phyloP scores from a whole-genome alignment of 2,329 filamentous ascomycete genomes.

The Dothidotthia symphoricarpi region DNA sequence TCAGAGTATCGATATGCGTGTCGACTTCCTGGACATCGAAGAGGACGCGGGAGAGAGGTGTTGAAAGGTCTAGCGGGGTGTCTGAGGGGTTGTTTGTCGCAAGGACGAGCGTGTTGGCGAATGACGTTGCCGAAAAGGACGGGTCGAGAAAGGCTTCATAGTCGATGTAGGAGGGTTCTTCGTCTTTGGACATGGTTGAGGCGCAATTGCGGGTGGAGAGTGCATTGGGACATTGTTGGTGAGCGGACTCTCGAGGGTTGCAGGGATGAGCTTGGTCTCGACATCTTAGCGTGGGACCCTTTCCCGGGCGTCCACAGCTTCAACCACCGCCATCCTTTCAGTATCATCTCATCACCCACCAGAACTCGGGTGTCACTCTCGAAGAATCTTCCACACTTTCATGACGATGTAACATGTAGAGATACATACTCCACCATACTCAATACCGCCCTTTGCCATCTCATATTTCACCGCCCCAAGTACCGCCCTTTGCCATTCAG shows the following conservation, averaged over 20 bases:
- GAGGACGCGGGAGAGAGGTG: constrained; percentile 85
- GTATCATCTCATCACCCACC: background rate
- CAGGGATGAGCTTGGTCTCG: too few species aligned
- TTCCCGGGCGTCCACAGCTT: constrained; percentile 1
- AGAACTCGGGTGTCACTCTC: too few species aligned
- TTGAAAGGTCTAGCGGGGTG: constrained; percentile 86
- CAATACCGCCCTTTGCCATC: too few species aligned
- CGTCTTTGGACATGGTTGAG: constrained; percentile 35
- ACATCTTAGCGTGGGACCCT: too few species aligned
- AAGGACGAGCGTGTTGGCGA: constrained; percentile 86
- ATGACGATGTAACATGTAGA: too few species aligned
- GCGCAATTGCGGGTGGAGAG: constrained; percentile 3
- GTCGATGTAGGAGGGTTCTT: constrained; percentile 84
- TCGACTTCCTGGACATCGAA: constrained; percentile 98
- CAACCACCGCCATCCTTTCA: constrained; percentile 1
- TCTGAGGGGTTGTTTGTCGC: constrained; percentile 91
- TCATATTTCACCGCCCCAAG: too few species aligned
- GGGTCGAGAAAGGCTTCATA: constrained; percentile 88
- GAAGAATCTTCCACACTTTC: too few species aligned
- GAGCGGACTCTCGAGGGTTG: too few species aligned
- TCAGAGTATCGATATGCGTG: constrained; percentile 87
- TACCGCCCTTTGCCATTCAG: too few species aligned
- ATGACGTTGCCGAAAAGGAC: constrained; percentile 73
- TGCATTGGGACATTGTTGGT: background rate
- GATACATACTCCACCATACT: too few species aligned